Percentiles rank a stretch among this genome's conserved stretches.
Evolutionary conservation across 106 monocot species (phyloP).

Genomic region (Dendrobium chrysotoxum): DNA sequence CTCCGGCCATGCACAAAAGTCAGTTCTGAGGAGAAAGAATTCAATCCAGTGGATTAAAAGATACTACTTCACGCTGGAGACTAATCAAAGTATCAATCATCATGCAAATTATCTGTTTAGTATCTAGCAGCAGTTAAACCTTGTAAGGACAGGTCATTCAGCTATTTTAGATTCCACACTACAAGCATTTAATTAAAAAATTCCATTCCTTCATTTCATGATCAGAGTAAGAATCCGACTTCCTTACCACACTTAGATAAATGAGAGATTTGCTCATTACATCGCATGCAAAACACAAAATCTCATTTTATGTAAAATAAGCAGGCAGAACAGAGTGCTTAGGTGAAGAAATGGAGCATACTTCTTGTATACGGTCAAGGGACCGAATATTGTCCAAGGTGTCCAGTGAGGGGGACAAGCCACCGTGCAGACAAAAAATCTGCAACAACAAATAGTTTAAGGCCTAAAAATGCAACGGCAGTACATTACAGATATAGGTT

Average conservation of each 20-base stretch:
- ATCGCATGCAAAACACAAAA: not conserved
- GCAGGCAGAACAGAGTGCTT: not conserved
- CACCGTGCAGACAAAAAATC: slow-evolving; percentile 71
- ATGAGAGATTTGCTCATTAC: not conserved
- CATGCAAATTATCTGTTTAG: not conserved
- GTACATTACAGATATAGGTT: not conserved
- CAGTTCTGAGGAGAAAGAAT: no score
- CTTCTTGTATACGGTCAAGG: slow-evolving; percentile 76
- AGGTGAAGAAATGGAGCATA: slow-evolving; percentile 10
- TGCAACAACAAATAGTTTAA: slow-evolving; percentile 11
- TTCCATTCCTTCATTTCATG: not conserved
- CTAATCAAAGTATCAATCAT: no score
- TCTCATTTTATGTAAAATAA: not conserved
- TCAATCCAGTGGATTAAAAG: no score
- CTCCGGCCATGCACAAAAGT: no score
- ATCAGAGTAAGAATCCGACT: not conserved
- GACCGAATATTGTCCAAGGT: slow-evolving; percentile 65
- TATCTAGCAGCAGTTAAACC: not conserved
- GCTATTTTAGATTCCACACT: not conserved
- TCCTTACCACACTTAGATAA: not conserved
- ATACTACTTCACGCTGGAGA: no score
- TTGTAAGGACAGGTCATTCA: not conserved
- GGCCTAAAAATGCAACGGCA: not conserved
- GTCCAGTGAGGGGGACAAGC: slow-evolving; percentile 67
- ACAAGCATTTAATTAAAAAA: not conserved